Percentiles rank a stretch among this genome's conserved stretches.
phyloP scores from a whole-genome alignment of 2,329 filamentous ascomycete species.

The Microdochium paspali region DNA sequence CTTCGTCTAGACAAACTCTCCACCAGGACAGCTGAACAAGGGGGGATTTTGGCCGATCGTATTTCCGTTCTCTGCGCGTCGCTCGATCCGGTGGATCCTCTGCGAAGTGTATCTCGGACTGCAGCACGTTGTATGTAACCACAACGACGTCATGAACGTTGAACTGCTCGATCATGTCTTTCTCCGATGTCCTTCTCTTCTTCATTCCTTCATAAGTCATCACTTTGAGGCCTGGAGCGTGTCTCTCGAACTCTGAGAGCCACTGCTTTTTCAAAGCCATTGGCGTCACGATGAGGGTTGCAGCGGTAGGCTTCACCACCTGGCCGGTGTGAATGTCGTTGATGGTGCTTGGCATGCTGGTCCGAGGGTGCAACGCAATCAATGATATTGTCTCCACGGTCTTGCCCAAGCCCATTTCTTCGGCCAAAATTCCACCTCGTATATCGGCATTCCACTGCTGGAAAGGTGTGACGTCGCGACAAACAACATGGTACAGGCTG shows the following conservation, averaged over 20 bases:
- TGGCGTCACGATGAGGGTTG: slow-evolving; percentile 55
- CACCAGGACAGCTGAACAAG: slow-evolving; percentile 80
- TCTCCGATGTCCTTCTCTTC: slow-evolving; percentile 22
- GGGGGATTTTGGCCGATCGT: slow-evolving; percentile 61
- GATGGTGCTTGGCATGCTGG: slow-evolving; percentile 6
- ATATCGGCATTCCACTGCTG: slow-evolving; percentile 27
- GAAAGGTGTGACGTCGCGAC: slow-evolving; percentile 37
- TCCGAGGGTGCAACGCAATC: slow-evolving; percentile 52
- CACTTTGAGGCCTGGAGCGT: slow-evolving; percentile 48
- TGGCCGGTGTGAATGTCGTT: slow-evolving; percentile 29
- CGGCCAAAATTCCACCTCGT: slow-evolving; percentile 59
- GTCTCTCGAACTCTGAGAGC: slow-evolving; percentile 47
- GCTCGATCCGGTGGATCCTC: slow-evolving; percentile 58
- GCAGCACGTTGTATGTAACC: slow-evolving; percentile 62
- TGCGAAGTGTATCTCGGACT: slow-evolving; percentile 71
- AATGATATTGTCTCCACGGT: slow-evolving; percentile 67
- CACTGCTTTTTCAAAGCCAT: slow-evolving; percentile 49
- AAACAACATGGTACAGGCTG: slow-evolving; percentile 50
- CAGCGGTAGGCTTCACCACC: slow-evolving; percentile 36
- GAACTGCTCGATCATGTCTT: slow-evolving; percentile 32
- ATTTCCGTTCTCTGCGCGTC: slow-evolving; percentile 56
- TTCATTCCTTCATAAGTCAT: slow-evolving; percentile 46
- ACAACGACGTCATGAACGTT: slow-evolving; percentile 48
- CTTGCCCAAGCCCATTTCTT: slow-evolving; percentile 80
- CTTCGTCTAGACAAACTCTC: slow-evolving; percentile 69